Conservation (phyloP, 345 rosid species). For the Pugionium cornutum region DNA sequence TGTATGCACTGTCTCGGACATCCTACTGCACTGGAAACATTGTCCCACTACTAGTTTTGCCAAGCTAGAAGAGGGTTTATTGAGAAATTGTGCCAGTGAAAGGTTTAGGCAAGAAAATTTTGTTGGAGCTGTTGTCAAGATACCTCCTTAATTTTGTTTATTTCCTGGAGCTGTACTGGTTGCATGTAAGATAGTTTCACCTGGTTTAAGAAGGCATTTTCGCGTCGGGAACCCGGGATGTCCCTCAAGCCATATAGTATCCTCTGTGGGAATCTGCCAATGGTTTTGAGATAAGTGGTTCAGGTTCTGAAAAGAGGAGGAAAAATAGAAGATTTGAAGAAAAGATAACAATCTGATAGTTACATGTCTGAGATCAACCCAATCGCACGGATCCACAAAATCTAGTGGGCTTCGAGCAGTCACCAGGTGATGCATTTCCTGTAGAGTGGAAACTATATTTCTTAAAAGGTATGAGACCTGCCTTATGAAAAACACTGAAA, state of each 20-base stretch:
- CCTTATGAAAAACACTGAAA: constrained; percentile 21
- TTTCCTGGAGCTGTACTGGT: constrained; percentile 16
- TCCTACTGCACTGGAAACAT: constrained; percentile 13
- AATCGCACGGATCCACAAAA: constrained; percentile 15
- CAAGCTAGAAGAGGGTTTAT: constrained; percentile 24
- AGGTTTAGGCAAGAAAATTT: constrained; percentile 8
- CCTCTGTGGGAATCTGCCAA: constrained; percentile 61
- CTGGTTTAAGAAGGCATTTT: constrained; percentile 23
- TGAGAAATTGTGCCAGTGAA: constrained; percentile 16
- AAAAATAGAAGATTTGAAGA: background rate
- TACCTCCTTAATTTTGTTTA: constrained; percentile 30
- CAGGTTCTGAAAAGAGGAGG: constrained; percentile 10
- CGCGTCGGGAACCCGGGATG: constrained; percentile 44
- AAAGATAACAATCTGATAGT: constrained; percentile 16
- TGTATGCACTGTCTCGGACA: constrained; percentile 12
- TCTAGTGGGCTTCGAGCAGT: background rate
- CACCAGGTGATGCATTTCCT: background rate
- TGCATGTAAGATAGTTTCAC: constrained; percentile 23
- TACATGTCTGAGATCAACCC: constrained; percentile 41
- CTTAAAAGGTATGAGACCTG: background rate
- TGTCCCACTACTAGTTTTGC: constrained; percentile 20
- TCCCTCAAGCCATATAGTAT: constrained; percentile 57
- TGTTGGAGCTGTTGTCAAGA: constrained; percentile 22
- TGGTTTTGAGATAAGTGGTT: constrained; percentile 25
- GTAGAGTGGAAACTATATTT: background rate